phyloP scores from a whole-genome alignment of 768 basidiomycete genomes.

The Strobilomyces echinocephalus region DNA sequence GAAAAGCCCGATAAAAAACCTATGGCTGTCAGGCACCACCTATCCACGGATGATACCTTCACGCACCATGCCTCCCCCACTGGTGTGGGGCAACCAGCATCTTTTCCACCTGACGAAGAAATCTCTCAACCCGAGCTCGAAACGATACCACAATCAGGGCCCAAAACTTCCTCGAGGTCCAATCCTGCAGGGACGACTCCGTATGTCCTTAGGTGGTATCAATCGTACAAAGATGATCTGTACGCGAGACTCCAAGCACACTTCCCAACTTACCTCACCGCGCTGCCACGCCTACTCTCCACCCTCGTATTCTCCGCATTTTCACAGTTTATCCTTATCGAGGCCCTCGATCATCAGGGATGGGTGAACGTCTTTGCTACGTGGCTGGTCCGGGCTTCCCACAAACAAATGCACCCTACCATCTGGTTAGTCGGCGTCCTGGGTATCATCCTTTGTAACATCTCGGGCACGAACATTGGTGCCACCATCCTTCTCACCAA shows the following conservation, averaged over 20 bases:
- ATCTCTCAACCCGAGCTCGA: background rate
- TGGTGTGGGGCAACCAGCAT: background rate
- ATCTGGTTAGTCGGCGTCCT: conserved; percentile 70
- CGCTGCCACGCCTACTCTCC: conserved; percentile 69
- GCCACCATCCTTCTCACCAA: no score
- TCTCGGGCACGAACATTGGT: conserved; percentile 90
- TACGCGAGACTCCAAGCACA: no score
- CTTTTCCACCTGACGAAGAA: conserved; percentile 1
- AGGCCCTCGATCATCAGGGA: conserved; percentile 63
- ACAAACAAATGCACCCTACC: conserved; percentile 40
- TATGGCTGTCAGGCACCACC: background rate
- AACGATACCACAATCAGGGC: background rate
- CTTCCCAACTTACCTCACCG: no score
- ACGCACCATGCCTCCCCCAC: background rate
- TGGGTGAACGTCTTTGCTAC: conserved; percentile 82
- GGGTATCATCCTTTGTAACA: conserved; percentile 70
- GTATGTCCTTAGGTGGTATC: no score
- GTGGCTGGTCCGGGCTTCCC: conserved; percentile 55
- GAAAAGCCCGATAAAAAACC: background rate
- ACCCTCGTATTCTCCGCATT: conserved; percentile 91
- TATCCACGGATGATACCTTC: background rate
- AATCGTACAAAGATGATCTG: no score
- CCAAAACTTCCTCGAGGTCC: no score
- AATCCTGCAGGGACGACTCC: no score
- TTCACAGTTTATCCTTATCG: conserved; percentile 45